These are phyloP conservation scores for Entamoeba dispar DNA, from an alignment of 208 protist genomes.

Conservation along the genomic window DNA sequence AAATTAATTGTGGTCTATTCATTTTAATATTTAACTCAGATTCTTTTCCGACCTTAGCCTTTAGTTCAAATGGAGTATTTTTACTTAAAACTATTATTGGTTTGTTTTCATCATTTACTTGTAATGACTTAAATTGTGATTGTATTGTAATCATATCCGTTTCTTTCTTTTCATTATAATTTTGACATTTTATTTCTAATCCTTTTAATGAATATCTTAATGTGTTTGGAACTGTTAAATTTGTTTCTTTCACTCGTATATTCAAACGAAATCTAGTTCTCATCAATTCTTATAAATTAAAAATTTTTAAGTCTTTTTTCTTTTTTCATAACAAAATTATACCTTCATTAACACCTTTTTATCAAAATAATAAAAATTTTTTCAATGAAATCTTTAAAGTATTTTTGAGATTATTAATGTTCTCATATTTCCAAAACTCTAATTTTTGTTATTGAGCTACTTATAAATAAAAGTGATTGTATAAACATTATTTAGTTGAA, in stretches of 20 bases:
- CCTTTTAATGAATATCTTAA: neutral
- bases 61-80: neutral
- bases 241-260: neutral
- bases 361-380: too few species aligned
- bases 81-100: neutral
- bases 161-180: neutral
- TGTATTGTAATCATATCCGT: neutral
- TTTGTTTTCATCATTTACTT: neutral
- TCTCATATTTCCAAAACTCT: too few species aligned
- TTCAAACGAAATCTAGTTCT: neutral
- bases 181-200: neutral
- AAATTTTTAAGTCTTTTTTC: too few species aligned
- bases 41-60: neutral
- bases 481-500: too few species aligned
- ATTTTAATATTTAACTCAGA: neutral
- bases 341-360: too few species aligned
- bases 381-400: too few species aligned
- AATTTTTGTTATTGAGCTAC: too few species aligned
- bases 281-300: neutral
- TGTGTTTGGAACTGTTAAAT: neutral
- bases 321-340: too few species aligned
- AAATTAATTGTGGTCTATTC: neutral
- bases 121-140: neutral
- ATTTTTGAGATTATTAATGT: too few species aligned
- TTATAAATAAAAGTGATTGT: too few species aligned